Evolutionary conservation across 1,139 yeast genomes (phyloP).

Genomic region (Saccharomycopsis crataegensis): DNA sequence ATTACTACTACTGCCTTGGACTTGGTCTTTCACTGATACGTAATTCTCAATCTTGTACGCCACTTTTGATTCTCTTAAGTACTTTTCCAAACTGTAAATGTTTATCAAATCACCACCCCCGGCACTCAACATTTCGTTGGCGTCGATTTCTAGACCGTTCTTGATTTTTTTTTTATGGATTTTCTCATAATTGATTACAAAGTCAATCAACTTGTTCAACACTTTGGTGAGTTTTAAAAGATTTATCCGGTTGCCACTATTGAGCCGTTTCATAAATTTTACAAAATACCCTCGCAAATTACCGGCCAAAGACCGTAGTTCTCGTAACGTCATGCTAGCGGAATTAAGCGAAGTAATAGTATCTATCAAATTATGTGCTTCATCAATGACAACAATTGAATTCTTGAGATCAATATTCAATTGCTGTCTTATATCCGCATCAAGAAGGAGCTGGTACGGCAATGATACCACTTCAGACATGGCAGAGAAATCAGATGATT

Average conservation of each 20-base stretch:
- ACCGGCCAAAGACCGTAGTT: slow-evolving; percentile 36
- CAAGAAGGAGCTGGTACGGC: slow-evolving; percentile 78
- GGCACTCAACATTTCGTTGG: slow-evolving; percentile 44
- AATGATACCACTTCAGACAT: slow-evolving; percentile 64
- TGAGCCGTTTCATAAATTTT: slow-evolving; percentile 57
- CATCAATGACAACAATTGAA: slow-evolving; percentile 77
- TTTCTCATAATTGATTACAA: slow-evolving; percentile 28
- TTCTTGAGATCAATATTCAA: slow-evolving; percentile 53
- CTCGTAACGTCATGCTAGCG: slow-evolving; percentile 43
- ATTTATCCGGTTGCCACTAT: slow-evolving; percentile 68
- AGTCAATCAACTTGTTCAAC: slow-evolving; percentile 43
- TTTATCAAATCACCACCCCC: slow-evolving; percentile 69
- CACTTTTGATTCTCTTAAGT: slow-evolving; percentile 60
- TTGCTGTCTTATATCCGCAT: slow-evolving; percentile 52
- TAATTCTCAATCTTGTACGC: slow-evolving; percentile 82
- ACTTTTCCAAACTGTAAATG: slow-evolving; percentile 57
- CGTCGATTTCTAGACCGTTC: slow-evolving; percentile 49
- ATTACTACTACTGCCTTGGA: slow-evolving; percentile 19
- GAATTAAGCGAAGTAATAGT: slow-evolving; percentile 69
- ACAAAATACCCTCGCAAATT: slow-evolving; percentile 48
- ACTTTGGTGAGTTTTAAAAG: slow-evolving; percentile 57
- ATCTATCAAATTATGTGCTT: slow-evolving; percentile 85
- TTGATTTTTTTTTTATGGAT: slow-evolving; percentile 27
- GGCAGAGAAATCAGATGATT: slow-evolving; percentile 31
- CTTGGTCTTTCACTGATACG: slow-evolving; percentile 32